These are phyloP conservation scores for Aspergillus affinis DNA, from an alignment of 495 filamentous ascomycete species.

Conservation along the genomic window DNA sequence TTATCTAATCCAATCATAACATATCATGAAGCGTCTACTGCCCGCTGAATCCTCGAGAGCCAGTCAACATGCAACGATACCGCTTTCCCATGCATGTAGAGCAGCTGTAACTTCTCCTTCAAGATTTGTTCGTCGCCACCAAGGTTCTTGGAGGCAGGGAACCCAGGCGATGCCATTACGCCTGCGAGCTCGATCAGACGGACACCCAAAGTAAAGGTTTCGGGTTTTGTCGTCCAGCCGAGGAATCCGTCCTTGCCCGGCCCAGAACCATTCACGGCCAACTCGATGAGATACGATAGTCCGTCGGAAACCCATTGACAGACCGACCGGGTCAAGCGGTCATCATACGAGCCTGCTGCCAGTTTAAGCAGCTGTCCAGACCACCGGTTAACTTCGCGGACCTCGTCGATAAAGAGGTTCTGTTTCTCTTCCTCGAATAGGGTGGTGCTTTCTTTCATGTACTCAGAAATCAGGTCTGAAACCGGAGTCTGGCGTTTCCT, in stretches of 20 bases:
- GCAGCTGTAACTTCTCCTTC: slow-evolving; percentile 19
- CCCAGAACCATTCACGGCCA: slow-evolving; percentile 21
- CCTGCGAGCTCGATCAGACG: slow-evolving; percentile 47
- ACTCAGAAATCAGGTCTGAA: slow-evolving; percentile 43
- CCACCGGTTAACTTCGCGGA: slow-evolving; percentile 70
- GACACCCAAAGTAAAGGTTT: slow-evolving; percentile 67
- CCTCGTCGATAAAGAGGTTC: slow-evolving; percentile 83
- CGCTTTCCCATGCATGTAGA: slow-evolving; percentile 25
- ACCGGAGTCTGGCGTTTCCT: slow-evolving; percentile 34
- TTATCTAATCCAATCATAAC: slow-evolving; percentile 13
- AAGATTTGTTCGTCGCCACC: slow-evolving; percentile 21
- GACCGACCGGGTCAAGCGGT: slow-evolving; percentile 30
- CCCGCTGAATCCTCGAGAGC: slow-evolving; percentile 31
- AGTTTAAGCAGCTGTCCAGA: slow-evolving; percentile 42
- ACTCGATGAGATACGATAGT: slow-evolving; percentile 45
- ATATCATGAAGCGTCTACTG: slow-evolving; percentile 20
- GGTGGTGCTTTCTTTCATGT: slow-evolving; percentile 61
- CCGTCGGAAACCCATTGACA: slow-evolving; percentile 59
- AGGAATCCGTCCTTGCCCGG: slow-evolving; percentile 57
- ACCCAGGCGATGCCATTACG: slow-evolving; percentile 45
- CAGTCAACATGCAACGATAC: slow-evolving; percentile 37
- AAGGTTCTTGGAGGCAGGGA: slow-evolving; percentile 30
- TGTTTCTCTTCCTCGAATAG: slow-evolving; percentile 88
- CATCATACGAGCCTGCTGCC: slow-evolving; percentile 20
- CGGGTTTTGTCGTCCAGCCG: slow-evolving; percentile 71